These are phyloP conservation scores for Phytopythium helicoides DNA, from an alignment of 352 stramenopile genomes.

Conservation along the genomic window DNA sequence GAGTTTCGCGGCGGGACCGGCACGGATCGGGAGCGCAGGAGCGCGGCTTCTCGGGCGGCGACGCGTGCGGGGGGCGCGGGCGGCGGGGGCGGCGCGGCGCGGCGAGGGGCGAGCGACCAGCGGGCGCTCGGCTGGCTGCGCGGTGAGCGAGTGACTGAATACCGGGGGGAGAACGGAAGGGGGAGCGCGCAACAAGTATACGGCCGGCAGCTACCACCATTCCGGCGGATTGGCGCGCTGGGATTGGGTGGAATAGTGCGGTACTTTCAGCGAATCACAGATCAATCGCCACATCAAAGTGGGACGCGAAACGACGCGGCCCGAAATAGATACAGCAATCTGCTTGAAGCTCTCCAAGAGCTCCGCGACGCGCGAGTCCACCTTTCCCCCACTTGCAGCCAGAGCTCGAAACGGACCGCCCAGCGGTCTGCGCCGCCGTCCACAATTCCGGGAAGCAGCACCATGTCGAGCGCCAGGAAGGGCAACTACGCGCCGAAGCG, in stretches of 20 bases:
- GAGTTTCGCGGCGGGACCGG: not conserved
- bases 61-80: too few species aligned
- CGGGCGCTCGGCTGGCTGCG: not conserved
- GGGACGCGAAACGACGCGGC: conserved; percentile 8
- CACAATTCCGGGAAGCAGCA: not conserved
- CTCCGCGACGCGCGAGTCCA: too few species aligned
- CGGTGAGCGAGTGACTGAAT: not conserved
- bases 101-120: not conserved
- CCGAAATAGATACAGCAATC: conserved; percentile 4
- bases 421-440: too few species aligned
- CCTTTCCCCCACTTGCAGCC: too few species aligned
- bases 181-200: conserved; percentile 5
- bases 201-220: not conserved
- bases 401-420: not conserved
- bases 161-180: not conserved
- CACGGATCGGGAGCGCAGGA: not conserved
- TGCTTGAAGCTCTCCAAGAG: too few species aligned
- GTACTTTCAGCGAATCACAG: conserved; percentile 11
- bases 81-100: not conserved
- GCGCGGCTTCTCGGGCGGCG: not conserved
- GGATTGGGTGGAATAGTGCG: too few species aligned
- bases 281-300: too few species aligned
- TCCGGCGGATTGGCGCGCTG: too few species aligned
- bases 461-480: conserved; percentile 50
- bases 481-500: conserved; percentile 56